phyloP scores from a whole-genome alignment of 179 eudicot species.

The Beta corolliflora region DNA sequence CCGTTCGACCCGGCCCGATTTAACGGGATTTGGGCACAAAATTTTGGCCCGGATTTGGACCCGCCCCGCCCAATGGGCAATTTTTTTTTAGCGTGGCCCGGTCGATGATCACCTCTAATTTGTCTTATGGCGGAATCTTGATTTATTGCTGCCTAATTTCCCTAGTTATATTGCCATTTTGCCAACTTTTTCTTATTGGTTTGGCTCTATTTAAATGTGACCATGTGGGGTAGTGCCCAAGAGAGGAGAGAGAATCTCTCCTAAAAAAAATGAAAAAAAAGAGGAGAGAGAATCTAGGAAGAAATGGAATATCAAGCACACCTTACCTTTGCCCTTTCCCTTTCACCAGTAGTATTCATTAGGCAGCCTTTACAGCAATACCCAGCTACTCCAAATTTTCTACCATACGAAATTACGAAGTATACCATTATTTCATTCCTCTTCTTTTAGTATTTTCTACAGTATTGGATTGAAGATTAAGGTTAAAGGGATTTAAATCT shows the following conservation, averaged over 20 bases:
- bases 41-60: too few species aligned
- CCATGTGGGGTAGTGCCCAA: slow-evolving; percentile 25
- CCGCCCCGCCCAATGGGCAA: too few species aligned
- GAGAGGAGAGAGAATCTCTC: background rate
- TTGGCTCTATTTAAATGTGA: slow-evolving; percentile 12
- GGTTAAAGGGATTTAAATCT: too few species aligned
- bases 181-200: too few species aligned
- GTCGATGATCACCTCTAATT: too few species aligned
- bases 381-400: slow-evolving; percentile 24
- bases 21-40: too few species aligned
- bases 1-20: too few species aligned
- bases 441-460: background rate
- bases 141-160: too few species aligned
- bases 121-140: too few species aligned
- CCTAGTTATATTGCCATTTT: too few species aligned
- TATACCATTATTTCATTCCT: background rate
- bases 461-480: too few species aligned
- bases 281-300: background rate
- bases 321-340: slow-evolving; percentile 4
- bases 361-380: slow-evolving; percentile 40
- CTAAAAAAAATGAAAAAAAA: background rate
- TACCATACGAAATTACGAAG: background rate
- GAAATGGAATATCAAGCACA: background rate
- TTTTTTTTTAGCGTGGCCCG: too few species aligned
- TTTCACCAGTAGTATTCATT: slow-evolving; percentile 25